These are phyloP conservation scores for Phaeosphaeriaceae sp. DNA, from an alignment of 2,329 filamentous ascomycete genomes.

Conservation along the genomic window DNA sequence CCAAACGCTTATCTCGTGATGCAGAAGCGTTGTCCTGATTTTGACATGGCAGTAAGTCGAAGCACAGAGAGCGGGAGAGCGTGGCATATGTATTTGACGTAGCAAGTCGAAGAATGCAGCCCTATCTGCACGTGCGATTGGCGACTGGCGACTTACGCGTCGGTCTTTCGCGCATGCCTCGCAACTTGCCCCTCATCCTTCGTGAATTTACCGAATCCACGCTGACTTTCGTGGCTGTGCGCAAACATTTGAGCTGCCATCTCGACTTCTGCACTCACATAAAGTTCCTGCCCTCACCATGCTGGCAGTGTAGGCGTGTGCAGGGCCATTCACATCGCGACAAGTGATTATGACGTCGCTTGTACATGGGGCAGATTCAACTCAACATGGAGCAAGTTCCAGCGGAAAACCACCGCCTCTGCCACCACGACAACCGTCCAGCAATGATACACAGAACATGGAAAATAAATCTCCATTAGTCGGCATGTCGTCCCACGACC, in stretches of 20 bases:
- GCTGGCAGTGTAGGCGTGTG: neutral
- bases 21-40: neutral
- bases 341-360: conserved; percentile 30
- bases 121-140: neutral
- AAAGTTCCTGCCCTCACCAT: neutral
- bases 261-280: neutral
- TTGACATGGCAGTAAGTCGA: neutral
- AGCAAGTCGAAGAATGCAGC: neutral
- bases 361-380: conserved; percentile 6
- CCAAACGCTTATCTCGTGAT: neutral
- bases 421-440: conserved; percentile 37
- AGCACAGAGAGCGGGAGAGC: neutral
- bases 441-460: conserved; percentile 20
- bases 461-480: conserved; percentile 28
- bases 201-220: neutral
- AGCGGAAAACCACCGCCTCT: conserved; percentile 35
- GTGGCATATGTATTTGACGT: neutral
- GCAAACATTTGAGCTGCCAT: neutral
- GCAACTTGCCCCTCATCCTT: neutral
- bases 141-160: neutral
- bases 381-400: conserved; percentile 19
- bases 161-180: neutral
- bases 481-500: conserved; percentile 47
- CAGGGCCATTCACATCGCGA: conserved; percentile 15
- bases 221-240: neutral